Base-by-base conservation (phyloP, 2,329 filamentous ascomycete genomes). In the Acrodontium crateriforme region DNA sequence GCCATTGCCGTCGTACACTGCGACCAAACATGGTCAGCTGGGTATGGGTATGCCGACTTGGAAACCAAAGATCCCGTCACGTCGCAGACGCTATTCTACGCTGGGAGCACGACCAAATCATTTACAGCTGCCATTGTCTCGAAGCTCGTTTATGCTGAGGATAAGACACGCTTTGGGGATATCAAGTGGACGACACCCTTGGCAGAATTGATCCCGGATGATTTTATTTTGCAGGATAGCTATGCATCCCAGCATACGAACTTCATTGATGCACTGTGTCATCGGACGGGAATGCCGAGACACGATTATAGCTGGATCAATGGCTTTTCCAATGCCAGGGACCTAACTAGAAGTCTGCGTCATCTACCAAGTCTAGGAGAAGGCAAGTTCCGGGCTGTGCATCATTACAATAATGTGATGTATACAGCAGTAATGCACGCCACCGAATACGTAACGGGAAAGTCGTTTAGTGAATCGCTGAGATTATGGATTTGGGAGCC, bases 351-450 rank as follows among this genome's bases (percentile, higher is more conserved):
- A 15, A 49, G 44, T 18, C 40, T 70, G 28, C 55, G 60, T 3
- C 41, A 66, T 38, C 47, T 68, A 4, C 31, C 31, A 3, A 20
- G 8, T 8, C 18, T 8, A 8, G n/a, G 8, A 8, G 18, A 20
- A n/a, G n/a, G n/a, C n/a, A n/a, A n/a, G n/a, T n/a, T 20, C 8
- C 18, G 18, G n/a, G n/a, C 55, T 52, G 2, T 61, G 19, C 56
- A 47, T 6, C 46, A 48, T 5, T 71, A 71, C 45, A 60, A 55
- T 50, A 71, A 71, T 40, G 46, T 64, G 13, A 63, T 69, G 59
- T 71, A 54, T 41, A 55, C 58, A 18, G 58, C 57, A 1, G 57
- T 60, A 0, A 49, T 58, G n/a, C 56, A 67, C 39, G 49, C 54
- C 3, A 41, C 67, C 6, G 55, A 69, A 43, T 56, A 47, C 2